Evolutionary conservation across 371 early-diverging fungal genomes (phyloP).

Genomic region (Polyrhizophydium stewartii): DNA sequence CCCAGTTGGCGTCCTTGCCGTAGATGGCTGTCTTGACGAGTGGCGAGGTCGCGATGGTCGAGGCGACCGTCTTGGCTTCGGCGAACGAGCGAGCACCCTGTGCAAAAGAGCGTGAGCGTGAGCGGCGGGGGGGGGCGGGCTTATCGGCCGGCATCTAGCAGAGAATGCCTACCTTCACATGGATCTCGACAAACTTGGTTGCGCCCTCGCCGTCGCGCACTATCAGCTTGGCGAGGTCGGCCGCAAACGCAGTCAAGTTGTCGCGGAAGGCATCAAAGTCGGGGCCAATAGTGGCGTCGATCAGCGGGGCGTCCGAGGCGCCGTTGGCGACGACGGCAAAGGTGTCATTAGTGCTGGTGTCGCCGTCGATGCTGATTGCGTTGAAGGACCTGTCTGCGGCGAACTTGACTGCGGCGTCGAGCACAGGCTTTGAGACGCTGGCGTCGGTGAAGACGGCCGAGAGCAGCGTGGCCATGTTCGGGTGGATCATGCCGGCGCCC

Average conservation of each 20-base stretch:
- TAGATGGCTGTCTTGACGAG: constrained; percentile 93
- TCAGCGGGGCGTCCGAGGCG: constrained; percentile 41
- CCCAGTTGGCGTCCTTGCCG: constrained; percentile 97
- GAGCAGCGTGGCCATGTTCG: constrained; percentile 77
- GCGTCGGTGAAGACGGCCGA: constrained; percentile 85
- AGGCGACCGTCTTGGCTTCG: constrained; percentile 78
- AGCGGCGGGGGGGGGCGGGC: too few relatives aligned
- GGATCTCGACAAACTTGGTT: constrained; percentile 92
- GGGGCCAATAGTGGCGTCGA: constrained; percentile 36
- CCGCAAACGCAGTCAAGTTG: constrained; percentile 72
- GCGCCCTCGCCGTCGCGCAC: constrained; percentile 96
- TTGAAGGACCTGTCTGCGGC: constrained; percentile 92
- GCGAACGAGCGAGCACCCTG: constrained; percentile 68
- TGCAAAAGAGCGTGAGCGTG: background rate
- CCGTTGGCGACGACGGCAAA: constrained; percentile 87
- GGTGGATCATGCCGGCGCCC: constrained; percentile 84
- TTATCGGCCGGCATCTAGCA: too few relatives aligned
- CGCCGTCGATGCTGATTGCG: constrained; percentile 90
- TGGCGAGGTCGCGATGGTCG: constrained; percentile 84
- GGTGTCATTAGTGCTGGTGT: constrained; percentile 95
- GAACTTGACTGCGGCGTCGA: constrained; percentile 69
- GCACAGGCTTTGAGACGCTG: constrained; percentile 51
- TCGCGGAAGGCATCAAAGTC: constrained; percentile 68
- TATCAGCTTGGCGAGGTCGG: constrained; percentile 79
- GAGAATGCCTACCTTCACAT: constrained; percentile 63